Evolutionary conservation across 768 basidiomycete genomes (phyloP), one percentile per base, ranked within the genome.

Genomic region (Sporobolomyces pararoseus): DNA sequence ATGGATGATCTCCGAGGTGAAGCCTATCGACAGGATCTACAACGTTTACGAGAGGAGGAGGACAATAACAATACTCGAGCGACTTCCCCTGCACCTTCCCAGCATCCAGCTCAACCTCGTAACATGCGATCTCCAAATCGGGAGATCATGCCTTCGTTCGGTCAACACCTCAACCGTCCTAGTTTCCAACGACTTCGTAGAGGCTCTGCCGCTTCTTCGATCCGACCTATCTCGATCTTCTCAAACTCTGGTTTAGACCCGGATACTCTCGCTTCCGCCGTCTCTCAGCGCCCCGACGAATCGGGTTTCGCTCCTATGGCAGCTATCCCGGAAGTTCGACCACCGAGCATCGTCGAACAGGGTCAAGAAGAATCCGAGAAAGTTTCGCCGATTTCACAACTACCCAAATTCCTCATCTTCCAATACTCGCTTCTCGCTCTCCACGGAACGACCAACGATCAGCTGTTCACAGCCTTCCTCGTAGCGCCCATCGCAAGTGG

Each of bases 351-450:
- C 14, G 19, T 71, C 42, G 70, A 73, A 27, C 50, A 54, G 9
- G 32, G 42, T 1, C 31, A 50, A n/a, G 58, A 79, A 21, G 76
- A 80, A 17, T 71, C 17, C 13, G 65, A 78, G 14, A 86, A 85
- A 25, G 86, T 86, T 3, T 87, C 88, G 17, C 78, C 90, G 71
- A 80, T 85, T 71, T 87, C 86, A 27, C 86, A 88, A 76, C 81
- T 98, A 34, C 95, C 95, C 7, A 76, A 91, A 39, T 78, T 88
- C 73, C 86, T 97, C 76, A 96, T 98, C 75, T 76, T 90, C 23
- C 94, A 96, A 80, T 96, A 96, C 79, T 90, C 90, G 25, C 81
- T 92, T 70, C 82, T 97, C 71, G 93, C 93, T 6, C 79, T 97
- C 58, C 93, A 96, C 77, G 86, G 86, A 39, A 78, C 78, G 13